These are phyloP conservation scores for Hyaloperonospora arabidopsidis DNA, from an alignment of 352 stramenopile genomes.

Conservation along the genomic window DNA sequence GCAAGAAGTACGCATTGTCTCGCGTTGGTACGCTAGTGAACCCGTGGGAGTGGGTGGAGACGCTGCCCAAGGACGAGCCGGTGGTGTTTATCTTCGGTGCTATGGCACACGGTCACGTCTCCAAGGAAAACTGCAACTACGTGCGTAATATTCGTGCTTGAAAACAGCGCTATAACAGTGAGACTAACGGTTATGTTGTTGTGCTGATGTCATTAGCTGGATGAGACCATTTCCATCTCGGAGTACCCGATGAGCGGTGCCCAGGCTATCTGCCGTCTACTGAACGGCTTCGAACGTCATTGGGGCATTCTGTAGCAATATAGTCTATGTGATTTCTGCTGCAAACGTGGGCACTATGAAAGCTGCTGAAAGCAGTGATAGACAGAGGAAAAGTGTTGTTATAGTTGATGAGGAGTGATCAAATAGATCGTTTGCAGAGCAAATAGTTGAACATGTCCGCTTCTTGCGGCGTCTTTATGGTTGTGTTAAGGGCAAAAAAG, in stretches of 20 bases:
- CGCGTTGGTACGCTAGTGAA: constrained; percentile 91
- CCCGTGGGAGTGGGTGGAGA: constrained; percentile 90
- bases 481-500: constrained; percentile 18
- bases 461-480: constrained; percentile 1
- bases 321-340: constrained; percentile 4
- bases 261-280: constrained; percentile 92
- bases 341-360: not conserved
- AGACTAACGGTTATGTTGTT: constrained; percentile 9
- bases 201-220: constrained; percentile 49
- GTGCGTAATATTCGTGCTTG: constrained; percentile 35
- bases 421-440: constrained; percentile 4
- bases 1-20: constrained; percentile 92
- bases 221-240: constrained; percentile 96
- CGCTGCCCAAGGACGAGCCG: constrained; percentile 85
- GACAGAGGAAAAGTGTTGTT: not conserved
- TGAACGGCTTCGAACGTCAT: constrained; percentile 96
- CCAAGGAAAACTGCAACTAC: constrained; percentile 95
- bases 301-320: constrained; percentile 96
- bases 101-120: constrained; percentile 95
- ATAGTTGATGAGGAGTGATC: no score
- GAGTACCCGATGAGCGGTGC: constrained; percentile 97
- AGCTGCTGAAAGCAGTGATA: constrained; percentile 4
- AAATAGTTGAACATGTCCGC: not conserved
- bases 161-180: not conserved
- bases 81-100: constrained; percentile 97